These are phyloP conservation scores for Neurospora sp. DNA, from an alignment of 495 filamentous ascomycete genomes.

Conservation along the genomic window DNA sequence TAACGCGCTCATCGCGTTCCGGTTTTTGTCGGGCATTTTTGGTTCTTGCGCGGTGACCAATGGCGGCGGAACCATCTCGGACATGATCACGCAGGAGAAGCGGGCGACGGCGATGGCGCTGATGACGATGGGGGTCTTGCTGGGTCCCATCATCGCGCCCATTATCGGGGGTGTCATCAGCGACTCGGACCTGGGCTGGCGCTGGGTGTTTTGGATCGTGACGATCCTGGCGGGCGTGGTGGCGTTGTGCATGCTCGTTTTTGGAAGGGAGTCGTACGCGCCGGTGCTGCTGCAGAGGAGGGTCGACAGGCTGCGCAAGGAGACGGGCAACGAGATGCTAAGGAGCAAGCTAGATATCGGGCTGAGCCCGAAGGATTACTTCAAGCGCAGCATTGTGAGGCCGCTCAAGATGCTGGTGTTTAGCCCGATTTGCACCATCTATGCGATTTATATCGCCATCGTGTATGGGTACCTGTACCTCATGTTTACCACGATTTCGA, in stretches of 20 bases:
- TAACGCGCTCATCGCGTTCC: slow-evolving; percentile 49
- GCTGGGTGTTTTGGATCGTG: slow-evolving; percentile 55
- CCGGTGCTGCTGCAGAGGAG: slow-evolving; percentile 47
- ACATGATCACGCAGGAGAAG: slow-evolving; percentile 44
- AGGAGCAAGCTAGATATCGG: slow-evolving; percentile 43
- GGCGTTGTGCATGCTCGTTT: slow-evolving; percentile 29
- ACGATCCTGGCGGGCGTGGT: slow-evolving; percentile 22
- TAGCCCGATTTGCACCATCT: slow-evolving; percentile 52
- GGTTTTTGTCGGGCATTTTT: slow-evolving; percentile 52
- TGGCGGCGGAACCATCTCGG: slow-evolving; percentile 49
- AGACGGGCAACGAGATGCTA: slow-evolving; percentile 33
- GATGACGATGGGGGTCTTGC: slow-evolving; percentile 38
- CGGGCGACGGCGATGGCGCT: slow-evolving; percentile 43
- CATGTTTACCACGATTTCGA: slow-evolving; percentile 56
- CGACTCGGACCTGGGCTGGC: slow-evolving; percentile 41
- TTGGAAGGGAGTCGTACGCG: slow-evolving; percentile 53
- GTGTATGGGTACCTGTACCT: slow-evolving; percentile 69
- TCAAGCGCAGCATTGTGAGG: slow-evolving; percentile 34
- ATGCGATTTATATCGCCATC: slow-evolving; percentile 62
- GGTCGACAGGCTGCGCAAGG: slow-evolving; percentile 36
- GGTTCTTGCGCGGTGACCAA: slow-evolving; percentile 46
- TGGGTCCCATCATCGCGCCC: slow-evolving; percentile 45
- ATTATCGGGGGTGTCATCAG: slow-evolving; percentile 43
- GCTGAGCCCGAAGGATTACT: slow-evolving; percentile 26
- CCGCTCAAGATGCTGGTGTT: slow-evolving; percentile 42